These are phyloP conservation scores for Larix kaempferi DNA, from an alignment of 75 land plant genomes.

Conservation along the genomic window DNA sequence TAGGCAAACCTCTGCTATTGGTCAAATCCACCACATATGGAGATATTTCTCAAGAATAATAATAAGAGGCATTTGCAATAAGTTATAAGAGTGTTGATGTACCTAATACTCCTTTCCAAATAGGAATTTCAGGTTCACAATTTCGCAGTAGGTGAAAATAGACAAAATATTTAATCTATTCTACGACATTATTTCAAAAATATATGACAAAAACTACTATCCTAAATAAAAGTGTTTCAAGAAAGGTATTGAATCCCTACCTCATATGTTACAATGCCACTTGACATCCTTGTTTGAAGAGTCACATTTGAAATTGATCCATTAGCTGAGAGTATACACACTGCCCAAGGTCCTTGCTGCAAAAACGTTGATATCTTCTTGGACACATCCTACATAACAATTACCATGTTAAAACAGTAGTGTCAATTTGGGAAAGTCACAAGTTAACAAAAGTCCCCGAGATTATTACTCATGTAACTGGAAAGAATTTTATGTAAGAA, in stretches of 20 bases:
- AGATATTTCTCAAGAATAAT: too few species aligned
- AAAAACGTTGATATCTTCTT: constrained; percentile 32
- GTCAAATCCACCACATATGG: too few species aligned
- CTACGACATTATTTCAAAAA: too few species aligned
- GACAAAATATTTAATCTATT: too few species aligned
- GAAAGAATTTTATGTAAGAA: neutral
- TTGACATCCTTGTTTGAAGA: constrained; percentile 20
- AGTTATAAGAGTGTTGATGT: too few species aligned
- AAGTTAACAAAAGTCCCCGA: neutral
- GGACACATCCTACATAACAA: constrained; percentile 37
- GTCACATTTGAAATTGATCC: constrained; percentile 49
- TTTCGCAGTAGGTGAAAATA: too few species aligned
- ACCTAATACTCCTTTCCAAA: too few species aligned
- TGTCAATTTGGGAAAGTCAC: neutral
- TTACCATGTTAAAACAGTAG: neutral
- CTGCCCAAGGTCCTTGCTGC: constrained; percentile 41
- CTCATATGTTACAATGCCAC: constrained; percentile 48
- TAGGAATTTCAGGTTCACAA: too few species aligned
- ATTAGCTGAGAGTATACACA: constrained; percentile 50
- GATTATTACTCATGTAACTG: neutral
- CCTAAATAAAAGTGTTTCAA: neutral
- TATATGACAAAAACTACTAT: neutral
- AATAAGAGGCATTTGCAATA: too few species aligned
- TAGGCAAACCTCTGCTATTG: too few species aligned
- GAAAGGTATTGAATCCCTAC: constrained; percentile 9